Evolutionary conservation across 371 early-diverging fungal species (phyloP).

Genomic region (Batkoa obscura): DNA sequence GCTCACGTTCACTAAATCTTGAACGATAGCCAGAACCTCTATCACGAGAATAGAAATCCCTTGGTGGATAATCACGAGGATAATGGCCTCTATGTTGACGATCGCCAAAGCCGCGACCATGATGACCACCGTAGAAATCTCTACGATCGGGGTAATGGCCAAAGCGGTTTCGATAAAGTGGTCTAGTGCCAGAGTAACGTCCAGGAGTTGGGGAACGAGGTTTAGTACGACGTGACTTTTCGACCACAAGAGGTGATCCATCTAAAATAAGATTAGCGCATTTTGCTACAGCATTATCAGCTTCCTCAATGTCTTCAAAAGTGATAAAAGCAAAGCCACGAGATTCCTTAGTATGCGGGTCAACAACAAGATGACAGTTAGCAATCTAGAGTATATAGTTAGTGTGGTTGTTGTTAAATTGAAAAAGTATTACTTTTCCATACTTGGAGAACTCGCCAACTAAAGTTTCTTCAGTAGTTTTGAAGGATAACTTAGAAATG

Average conservation of each 20-base stretch:
- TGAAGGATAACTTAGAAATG: not conserved
- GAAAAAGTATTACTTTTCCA: constrained; percentile 31
- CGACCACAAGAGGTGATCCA: constrained; percentile 51
- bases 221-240: constrained; percentile 50
- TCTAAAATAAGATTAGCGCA: constrained; percentile 42
- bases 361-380: constrained; percentile 53
- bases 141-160: not conserved
- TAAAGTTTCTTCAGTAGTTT: constrained; percentile 1
- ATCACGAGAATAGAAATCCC: not conserved
- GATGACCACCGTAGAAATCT: not conserved
- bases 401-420: constrained; percentile 1
- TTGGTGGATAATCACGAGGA: not conserved
- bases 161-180: not conserved
- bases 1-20: not conserved
- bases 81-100: not conserved
- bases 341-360: constrained; percentile 63
- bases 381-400: constrained; percentile 22
- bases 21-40: no score
- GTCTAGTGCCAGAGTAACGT: constrained; percentile 41
- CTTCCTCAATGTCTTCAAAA: constrained; percentile 48
- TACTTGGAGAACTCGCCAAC: constrained; percentile 32
- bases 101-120: not conserved
- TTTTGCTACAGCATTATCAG: constrained; percentile 34
- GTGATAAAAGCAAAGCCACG: constrained; percentile 73
- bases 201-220: constrained; percentile 78